phyloP scores from a whole-genome alignment of 192 early-diverging fungal genomes.

The Backusella parvicylindrica region DNA sequence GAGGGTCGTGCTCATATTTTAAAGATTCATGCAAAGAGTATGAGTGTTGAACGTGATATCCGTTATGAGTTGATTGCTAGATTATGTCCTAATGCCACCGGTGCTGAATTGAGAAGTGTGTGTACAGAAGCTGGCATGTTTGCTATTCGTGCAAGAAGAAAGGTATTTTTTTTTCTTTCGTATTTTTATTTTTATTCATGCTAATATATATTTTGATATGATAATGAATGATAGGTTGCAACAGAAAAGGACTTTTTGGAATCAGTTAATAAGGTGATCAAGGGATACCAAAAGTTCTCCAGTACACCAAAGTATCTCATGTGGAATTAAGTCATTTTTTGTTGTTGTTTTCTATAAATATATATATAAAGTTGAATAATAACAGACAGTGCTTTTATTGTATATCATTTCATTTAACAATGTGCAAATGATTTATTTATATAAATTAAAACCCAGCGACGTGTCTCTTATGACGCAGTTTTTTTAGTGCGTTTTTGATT shows the following conservation, averaged over 20 bases:
- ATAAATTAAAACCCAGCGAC: too few relatives aligned
- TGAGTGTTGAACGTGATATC: constrained; percentile 99
- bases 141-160: constrained; percentile 96
- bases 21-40: constrained; percentile 97
- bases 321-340: constrained; percentile 14
- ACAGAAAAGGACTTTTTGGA: constrained; percentile 99
- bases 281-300: constrained; percentile 97
- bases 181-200: too few relatives aligned
- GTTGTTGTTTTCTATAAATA: not conserved
- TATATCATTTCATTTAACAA: too few relatives aligned
- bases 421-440: too few relatives aligned
- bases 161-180: constrained; percentile 41
- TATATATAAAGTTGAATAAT: not conserved
- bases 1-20: constrained; percentile 97
- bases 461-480: not conserved
- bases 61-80: constrained; percentile 98
- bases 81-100: constrained; percentile 98
- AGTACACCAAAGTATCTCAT: constrained; percentile 72
- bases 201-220: too few relatives aligned
- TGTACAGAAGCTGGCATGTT: constrained; percentile 99
- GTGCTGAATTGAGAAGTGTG: constrained; percentile 96
- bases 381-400: not conserved
- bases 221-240: too few relatives aligned
- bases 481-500: not conserved
- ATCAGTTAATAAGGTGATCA: constrained; percentile 99